phyloP scores from a whole-genome alignment of 371 early-diverging fungal species.

The Mortierella sp. region DNA sequence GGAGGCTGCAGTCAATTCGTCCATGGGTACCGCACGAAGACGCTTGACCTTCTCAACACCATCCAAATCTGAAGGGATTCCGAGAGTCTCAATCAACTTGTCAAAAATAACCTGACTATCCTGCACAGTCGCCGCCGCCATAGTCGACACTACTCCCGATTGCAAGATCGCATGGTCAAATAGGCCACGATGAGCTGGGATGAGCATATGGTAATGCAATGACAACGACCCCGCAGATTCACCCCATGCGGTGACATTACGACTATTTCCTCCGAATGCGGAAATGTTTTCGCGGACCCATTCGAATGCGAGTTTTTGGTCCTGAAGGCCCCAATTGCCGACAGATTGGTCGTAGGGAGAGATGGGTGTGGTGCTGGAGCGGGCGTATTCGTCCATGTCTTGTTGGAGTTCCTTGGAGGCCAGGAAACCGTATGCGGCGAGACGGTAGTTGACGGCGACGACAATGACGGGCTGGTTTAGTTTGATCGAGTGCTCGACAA shows the following conservation, averaged over 20 bases:
- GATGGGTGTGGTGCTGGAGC: not conserved
- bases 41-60: constrained; percentile 28
- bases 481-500: constrained; percentile 29
- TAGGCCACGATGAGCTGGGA: constrained; percentile 28
- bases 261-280: constrained; percentile 64
- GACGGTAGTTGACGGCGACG: constrained; percentile 53
- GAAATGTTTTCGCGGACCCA: constrained; percentile 65
- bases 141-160: constrained; percentile 32
- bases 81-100: constrained; percentile 10
- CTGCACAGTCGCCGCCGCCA: constrained; percentile 11
- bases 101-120: constrained; percentile 30
- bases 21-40: constrained; percentile 16
- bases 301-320: constrained; percentile 61
- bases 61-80: constrained; percentile 25
- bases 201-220: constrained; percentile 44
- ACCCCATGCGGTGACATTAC: constrained; percentile 61
- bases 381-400: constrained; percentile 14
- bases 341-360: constrained; percentile 24
- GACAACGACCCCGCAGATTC: constrained; percentile 64
- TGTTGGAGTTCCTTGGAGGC: constrained; percentile 47
- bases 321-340: constrained; percentile 62
- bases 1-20: constrained; percentile 11
- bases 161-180: constrained; percentile 58
- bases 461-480: constrained; percentile 40
- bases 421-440: constrained; percentile 50